Base-by-base conservation (phyloP, 371 early-diverging fungal species). In the Smittium culicis region DNA sequence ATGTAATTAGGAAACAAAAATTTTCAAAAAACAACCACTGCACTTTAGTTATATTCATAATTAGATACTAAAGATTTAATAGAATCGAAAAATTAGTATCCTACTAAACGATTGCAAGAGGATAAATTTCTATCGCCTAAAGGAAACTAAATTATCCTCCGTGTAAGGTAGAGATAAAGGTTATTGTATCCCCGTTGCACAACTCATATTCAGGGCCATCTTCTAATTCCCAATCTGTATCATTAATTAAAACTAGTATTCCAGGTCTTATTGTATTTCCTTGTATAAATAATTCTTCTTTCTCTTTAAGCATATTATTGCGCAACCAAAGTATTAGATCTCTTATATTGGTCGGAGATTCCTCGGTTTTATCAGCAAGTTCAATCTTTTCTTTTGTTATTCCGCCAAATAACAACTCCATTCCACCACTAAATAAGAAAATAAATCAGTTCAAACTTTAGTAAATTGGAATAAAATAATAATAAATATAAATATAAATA, bases 81-180 rank as follows among this genome's bases (percentile, higher is more conserved):
- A n/a, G n/a, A n/a, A n/a, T n/a, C n/a, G n/a, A n/a, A n/a, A n/a
- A n/a, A n/a, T n/a, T n/a, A n/a, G n/a, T n/a, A n/a, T n/a, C n/a
- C n/a, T n/a, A n/a, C n/a, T n/a, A n/a, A n/a, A n/a, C n/a, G n/a
- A n/a, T n/a, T n/a, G n/a, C n/a, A n/a, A n/a, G n/a, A n/a, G n/a
- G n/a, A n/a, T n/a, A n/a, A n/a, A n/a, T n/a, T n/a, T n/a, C n/a
- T n/a, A n/a, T n/a, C n/a, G n/a, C n/a, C n/a, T n/a, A n/a, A n/a
- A n/a, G n/a, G n/a, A n/a, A n/a, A n/a, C 45, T 5, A 45, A 57
- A 68, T 54, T 80, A 93, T 32, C 96, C 96, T 30, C 96, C 98
- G 70, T 97, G 96, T 62, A 98, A 77, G 35, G 98, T 98, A 45
- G 93, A 93, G 66, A 98, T 95, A 75, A 98, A 96, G 30, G 90